Conservation (phyloP, 176 grass and related monocot species). For the Secale cereale region DNA sequence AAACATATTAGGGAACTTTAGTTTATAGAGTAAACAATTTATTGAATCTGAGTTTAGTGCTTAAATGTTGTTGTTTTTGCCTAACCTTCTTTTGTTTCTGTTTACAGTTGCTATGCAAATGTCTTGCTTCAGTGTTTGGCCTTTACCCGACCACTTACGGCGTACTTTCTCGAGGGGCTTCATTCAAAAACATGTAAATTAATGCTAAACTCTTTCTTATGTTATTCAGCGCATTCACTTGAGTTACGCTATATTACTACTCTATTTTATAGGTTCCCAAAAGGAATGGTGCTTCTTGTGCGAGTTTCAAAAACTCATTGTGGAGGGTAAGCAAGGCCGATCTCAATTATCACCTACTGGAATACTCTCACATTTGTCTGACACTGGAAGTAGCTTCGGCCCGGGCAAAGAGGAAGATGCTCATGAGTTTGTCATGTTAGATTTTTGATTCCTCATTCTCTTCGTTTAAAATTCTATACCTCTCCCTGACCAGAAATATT, state of each 20-base stretch:
- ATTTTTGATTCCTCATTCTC: slow-evolving; percentile 14
- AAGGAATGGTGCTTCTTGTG: slow-evolving; percentile 87
- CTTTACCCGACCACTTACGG: slow-evolving; percentile 86
- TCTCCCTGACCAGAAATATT: background rate
- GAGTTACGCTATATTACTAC: slow-evolving; percentile 6
- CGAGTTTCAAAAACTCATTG: slow-evolving; percentile 73
- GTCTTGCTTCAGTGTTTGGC: slow-evolving; percentile 83
- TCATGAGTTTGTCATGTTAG: slow-evolving; percentile 91
- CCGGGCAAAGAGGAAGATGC: slow-evolving; percentile 66
- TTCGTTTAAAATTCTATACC: background rate
- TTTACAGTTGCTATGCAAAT: slow-evolving; percentile 93
- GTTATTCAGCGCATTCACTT: background rate
- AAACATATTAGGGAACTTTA: slow-evolving; percentile 1
- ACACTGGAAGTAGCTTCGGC: slow-evolving; percentile 59
- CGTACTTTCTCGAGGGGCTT: slow-evolving; percentile 71
- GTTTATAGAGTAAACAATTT: slow-evolving; percentile 12
- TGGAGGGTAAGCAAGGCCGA: slow-evolving; percentile 50
- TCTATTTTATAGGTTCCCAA: slow-evolving; percentile 52
- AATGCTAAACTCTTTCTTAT: slow-evolving; percentile 15
- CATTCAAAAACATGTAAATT: slow-evolving; percentile 79
- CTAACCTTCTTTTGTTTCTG: slow-evolving; percentile 30
- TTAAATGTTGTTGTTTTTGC: slow-evolving; percentile 17
- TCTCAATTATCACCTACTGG: slow-evolving; percentile 61
- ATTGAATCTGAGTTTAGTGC: background rate
- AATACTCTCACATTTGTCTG: slow-evolving; percentile 63